Base-by-base conservation (phyloP, 768 basidiomycete species). In the Tylopilus sp. region DNA sequence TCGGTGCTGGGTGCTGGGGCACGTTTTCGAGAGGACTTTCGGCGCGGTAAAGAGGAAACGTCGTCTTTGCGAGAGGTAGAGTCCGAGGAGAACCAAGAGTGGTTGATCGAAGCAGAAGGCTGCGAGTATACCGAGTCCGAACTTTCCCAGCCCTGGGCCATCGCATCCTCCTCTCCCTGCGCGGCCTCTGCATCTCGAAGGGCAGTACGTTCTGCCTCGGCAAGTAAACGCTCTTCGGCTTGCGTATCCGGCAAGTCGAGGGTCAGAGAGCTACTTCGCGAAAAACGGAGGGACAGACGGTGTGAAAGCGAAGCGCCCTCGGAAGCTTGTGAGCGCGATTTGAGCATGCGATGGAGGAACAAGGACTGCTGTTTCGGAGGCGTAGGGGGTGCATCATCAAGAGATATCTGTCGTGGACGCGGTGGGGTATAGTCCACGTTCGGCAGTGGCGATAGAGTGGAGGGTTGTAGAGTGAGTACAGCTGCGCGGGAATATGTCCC, bases 81-180 rank as follows among this genome's bases (percentile, higher is more conserved):
- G 3, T 49, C 53, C 21, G 56, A 34, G 2, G 56, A 26, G 11
- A 42, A 51, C 2, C 22, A 16, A 5, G 50, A 13, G 22, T 66
- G 60, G 19, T 66, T 60, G 4, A 56, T 1, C 2, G 48, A 33
- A 13, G 64, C 66, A 37, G 68, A 68, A 6, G 16, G 29, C 48
- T 68, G 66, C 4, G 68, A 68, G 44, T 68, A 68, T 7, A 42
- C 14, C 0, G 68, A 70, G 11, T 33, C 53, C 0, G 48, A n/a
- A n/a, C 33, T 54, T 1, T 25, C 50, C 52, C 28, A 53, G 12
- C 43, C 52, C 0, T 53, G 37, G 0, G 6, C n/a, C n/a, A 13
- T 17, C 16, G 3, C 41, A 22, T 3, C 24, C 2, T 21, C 28
- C 26, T 37, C 26, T 2, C 12, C 43, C 25, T 17, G 37, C 12